A percentile compares a stretch with the other conserved stretches of the same genome.
Conservation (phyloP, 805 yeast species). For the Metschnikowia lochheadii region DNA sequence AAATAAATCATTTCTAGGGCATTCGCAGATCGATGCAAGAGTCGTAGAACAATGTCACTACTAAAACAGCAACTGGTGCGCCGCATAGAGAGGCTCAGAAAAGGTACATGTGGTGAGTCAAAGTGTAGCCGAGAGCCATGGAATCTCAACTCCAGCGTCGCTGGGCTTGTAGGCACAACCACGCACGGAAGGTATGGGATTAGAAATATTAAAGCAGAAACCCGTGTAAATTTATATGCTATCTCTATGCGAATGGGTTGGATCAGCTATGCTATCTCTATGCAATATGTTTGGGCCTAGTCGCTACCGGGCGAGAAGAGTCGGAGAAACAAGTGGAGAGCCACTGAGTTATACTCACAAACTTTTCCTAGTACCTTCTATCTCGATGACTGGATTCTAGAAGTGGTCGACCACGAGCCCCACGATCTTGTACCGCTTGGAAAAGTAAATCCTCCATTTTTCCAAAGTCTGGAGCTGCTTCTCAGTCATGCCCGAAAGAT, state of each 20-base stretch:
- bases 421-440: conserved; percentile 38
- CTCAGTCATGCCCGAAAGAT: conserved; percentile 49
- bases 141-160: neutral
- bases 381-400: neutral
- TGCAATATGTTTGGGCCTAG: too few relatives aligned
- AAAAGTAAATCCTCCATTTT: conserved; percentile 71
- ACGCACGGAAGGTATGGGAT: too few relatives aligned
- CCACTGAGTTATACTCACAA: neutral
- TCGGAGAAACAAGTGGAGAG: too few relatives aligned
- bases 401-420: conserved; percentile 35
- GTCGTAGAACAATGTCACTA: neutral
- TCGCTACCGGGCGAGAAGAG: too few relatives aligned
- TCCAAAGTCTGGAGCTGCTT: conserved; percentile 59
- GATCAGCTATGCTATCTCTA: too few relatives aligned
- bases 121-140: neutral
- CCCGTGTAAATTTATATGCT: too few relatives aligned
- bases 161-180: neutral
- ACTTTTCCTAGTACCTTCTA: neutral
- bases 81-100: neutral
- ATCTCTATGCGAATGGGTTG: too few relatives aligned
- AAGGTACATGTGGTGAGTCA: neutral
- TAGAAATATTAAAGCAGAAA: too few relatives aligned
- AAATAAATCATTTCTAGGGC: neutral
- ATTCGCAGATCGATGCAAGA: neutral
- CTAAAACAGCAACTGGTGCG: neutral